Base-by-base conservation (phyloP, 257 asterid genomes). In the Marsdenia floribunda region DNA sequence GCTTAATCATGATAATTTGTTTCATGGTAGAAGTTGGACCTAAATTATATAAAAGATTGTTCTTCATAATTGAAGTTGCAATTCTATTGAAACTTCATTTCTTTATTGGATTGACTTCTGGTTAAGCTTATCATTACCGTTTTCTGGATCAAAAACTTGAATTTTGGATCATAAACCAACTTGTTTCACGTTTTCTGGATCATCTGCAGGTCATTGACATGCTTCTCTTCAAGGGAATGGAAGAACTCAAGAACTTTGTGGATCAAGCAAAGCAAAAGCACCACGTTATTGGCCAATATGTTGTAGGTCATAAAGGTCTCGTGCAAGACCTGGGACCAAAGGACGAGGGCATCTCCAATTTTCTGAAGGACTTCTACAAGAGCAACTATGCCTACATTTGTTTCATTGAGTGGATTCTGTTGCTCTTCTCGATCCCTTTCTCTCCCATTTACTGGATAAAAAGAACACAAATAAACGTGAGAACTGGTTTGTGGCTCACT, bases 191-290 rank as follows among this genome's bases (percentile, higher is more conserved):
- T 70, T 19, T 63, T 53, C 49, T 6, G 42, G 44, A 64, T 22
- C 68, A 42, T 26, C 77, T 72, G 60, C 90, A 93, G 97, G 91
- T n/a, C n/a, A n/a, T n/a, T n/a, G n/a, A n/a, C n/a, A n/a, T n/a
- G n/a, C n/a, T n/a, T n/a, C n/a, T n/a, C 44, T 83, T 93, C 85
- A 93, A 93, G 88, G 98, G 82, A 55, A 86, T 89, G 73, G 98
- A 93, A 81, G 98, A 93, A 76, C 66, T 93, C 83, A 86, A 79
- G 76, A 89, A 85, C 78, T 55, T 92, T 11, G 97, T 93, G 85
- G 93, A 91, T 77, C 97, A 91, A n/a, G 72, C 98, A 53, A 93
- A 93, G 87, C 98, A 93, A 83, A 86, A 97, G 79, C 98, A 93
- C 82, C 98, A 91, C 83, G 78, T 93, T 65, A 49, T 93, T 53